These are phyloP conservation scores for Paratrypanosoma confusum DNA, from an alignment of 208 protist genomes.

Conservation along the genomic window DNA sequence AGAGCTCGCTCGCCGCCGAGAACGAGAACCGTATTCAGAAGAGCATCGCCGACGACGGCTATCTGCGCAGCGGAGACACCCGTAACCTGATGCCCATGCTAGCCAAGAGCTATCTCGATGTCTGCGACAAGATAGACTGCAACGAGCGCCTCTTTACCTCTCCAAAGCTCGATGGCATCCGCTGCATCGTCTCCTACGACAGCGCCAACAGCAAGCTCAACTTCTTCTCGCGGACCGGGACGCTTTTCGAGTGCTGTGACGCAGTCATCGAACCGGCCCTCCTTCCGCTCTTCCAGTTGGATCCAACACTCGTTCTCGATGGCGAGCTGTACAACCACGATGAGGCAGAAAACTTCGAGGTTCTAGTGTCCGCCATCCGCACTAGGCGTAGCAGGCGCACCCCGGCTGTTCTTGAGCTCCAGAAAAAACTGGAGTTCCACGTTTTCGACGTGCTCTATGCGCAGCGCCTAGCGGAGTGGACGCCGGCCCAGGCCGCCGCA, in stretches of 20 bases:
- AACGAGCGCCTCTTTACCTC: conserved; percentile 54
- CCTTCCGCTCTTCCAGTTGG: conserved; percentile 41
- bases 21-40: conserved; percentile 60
- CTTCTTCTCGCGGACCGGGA: conserved; percentile 79
- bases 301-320: conserved; percentile 73
- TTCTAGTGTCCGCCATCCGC: conserved; percentile 65
- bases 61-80: conserved; percentile 39
- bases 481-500: too few species aligned
- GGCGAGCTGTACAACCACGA: conserved; percentile 77
- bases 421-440: conserved; percentile 68
- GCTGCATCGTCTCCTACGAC: conserved; percentile 72
- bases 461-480: conserved; percentile 11
- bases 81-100: conserved; percentile 85
- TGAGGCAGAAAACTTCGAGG: conserved; percentile 49
- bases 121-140: conserved; percentile 30
- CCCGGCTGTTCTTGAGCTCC: conserved; percentile 36
- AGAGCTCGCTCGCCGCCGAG: conserved; percentile 16
- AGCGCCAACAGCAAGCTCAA: conserved; percentile 20
- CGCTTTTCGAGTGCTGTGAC: conserved; percentile 82
- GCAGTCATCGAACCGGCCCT: conserved; percentile 52
- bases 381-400: conserved; percentile 48
- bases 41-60: conserved; percentile 58
- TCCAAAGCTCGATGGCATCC: conserved; percentile 86
- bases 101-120: conserved; percentile 65
- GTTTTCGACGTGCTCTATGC: conserved; percentile 80